Percentiles rank a stretch among this genome's conserved stretches.
Evolutionary conservation across 352 stramenopile species (phyloP).

Genomic region (Pythium brachiatum): DNA sequence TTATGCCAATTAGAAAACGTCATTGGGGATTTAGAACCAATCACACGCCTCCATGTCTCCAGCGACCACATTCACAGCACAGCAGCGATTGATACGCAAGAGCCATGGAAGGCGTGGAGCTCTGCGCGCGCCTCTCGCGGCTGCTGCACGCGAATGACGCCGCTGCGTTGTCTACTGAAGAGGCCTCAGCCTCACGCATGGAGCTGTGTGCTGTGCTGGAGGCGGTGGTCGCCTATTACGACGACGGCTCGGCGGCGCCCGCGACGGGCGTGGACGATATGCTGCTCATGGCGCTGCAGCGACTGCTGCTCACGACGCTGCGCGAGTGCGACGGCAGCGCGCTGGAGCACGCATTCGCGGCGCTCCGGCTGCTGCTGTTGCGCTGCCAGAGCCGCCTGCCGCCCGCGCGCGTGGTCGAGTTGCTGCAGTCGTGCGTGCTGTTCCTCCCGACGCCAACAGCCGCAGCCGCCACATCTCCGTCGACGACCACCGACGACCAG

Average conservation of each 20-base stretch:
- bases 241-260: slow-evolving; percentile 21
- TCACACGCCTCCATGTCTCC: not conserved
- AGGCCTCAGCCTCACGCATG: slow-evolving; percentile 20
- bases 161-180: not conserved
- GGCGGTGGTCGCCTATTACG: slow-evolving; percentile 35
- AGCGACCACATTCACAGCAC: not conserved
- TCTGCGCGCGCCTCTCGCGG: slow-evolving; percentile 66
- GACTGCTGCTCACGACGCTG: slow-evolving; percentile 46
- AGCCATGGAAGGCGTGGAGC: slow-evolving; percentile 43
- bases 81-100: not conserved
- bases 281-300: slow-evolving; percentile 58
- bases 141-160: slow-evolving; percentile 33
- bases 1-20: slow-evolving; percentile 18
- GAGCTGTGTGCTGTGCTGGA: slow-evolving; percentile 21
- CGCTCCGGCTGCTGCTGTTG: slow-evolving; percentile 32
- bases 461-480: slow-evolving; percentile 1
- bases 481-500: not conserved
- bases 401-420: slow-evolving; percentile 31
- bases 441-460: slow-evolving; percentile 43
- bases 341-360: slow-evolving; percentile 34
- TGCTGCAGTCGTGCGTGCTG: slow-evolving; percentile 40
- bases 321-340: slow-evolving; percentile 14
- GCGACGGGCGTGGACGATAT: slow-evolving; percentile 58
- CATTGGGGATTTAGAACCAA: not conserved
- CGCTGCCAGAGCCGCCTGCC: slow-evolving; percentile 25